Conservation (phyloP, 2,329 filamentous ascomycete genomes). For the Epichloe festucae region DNA sequence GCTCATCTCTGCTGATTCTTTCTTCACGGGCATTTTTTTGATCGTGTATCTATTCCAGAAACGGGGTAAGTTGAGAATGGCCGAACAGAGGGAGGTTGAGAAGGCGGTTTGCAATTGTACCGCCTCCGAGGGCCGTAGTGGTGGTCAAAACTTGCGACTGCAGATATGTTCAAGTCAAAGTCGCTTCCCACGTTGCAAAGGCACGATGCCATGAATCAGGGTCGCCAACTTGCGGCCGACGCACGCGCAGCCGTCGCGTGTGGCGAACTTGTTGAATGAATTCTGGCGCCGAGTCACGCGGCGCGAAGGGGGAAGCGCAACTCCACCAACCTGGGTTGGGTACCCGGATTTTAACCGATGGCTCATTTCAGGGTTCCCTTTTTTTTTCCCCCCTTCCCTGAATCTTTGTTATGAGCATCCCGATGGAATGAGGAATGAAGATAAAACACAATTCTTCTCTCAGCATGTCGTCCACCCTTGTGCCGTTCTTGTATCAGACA, state of each 20-base stretch:
- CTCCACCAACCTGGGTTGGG: background rate
- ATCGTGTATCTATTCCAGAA: too few relatives aligned
- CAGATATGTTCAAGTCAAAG: background rate
- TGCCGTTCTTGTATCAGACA: constrained; percentile 63
- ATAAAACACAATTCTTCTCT: background rate
- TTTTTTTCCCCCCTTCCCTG: background rate
- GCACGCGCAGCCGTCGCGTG: background rate
- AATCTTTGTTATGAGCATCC: background rate
- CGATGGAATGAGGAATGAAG: background rate
- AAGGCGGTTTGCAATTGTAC: too few relatives aligned
- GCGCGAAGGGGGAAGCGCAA: background rate
- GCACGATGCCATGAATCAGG: background rate
- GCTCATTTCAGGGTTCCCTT: background rate
- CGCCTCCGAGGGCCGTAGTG: too few relatives aligned
- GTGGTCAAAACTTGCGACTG: background rate
- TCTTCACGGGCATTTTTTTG: constrained; percentile 31
- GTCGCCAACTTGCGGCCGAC: background rate
- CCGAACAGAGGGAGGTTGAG: too few relatives aligned
- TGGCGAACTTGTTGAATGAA: constrained; percentile 4
- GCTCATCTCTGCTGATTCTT: constrained; percentile 43
- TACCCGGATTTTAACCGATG: background rate
- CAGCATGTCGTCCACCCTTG: constrained; percentile 35
- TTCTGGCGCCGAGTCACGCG: constrained; percentile 10
- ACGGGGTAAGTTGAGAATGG: background rate
- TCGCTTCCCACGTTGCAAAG: background rate